These are phyloP conservation scores for Eucalyptus pumila DNA, from an alignment of 345 rosid species.

Conservation along the genomic window DNA sequence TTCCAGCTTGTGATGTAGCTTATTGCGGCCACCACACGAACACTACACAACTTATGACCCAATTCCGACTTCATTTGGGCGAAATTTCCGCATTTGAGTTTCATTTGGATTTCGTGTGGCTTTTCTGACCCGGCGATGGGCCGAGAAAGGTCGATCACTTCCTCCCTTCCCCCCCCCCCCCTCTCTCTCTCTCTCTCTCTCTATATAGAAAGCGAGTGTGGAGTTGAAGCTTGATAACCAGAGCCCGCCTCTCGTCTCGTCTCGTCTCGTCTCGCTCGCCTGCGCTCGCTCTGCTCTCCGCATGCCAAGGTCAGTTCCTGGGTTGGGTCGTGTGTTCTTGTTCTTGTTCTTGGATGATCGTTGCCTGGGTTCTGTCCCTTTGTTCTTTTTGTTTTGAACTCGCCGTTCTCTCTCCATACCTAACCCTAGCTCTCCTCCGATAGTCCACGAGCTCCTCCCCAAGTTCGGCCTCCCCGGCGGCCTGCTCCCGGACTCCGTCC, in stretches of 20 bases:
- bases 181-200: not conserved
- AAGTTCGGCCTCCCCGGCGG: no score
- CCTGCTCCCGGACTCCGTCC: no score
- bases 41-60: not conserved
- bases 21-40: not conserved
- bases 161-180: accelerated
- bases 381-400: not conserved
- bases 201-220: not conserved
- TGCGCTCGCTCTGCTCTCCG: not conserved
- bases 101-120: not conserved
- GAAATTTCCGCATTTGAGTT: not conserved
- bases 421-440: no score
- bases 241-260: not conserved
- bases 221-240: not conserved
- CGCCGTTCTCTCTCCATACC: not conserved
- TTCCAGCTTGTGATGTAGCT: conserved; percentile 91
- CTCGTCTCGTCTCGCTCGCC: not conserved
- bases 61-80: not conserved
- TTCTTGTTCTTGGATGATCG: not conserved
- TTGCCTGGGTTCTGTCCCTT: not conserved
- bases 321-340: not conserved
- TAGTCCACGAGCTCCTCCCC: no score
- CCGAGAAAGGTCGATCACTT: not conserved
- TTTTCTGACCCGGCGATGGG: not conserved
- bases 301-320: not conserved